Evolutionary conservation across 495 filamentous ascomycete genomes (phyloP).

Genomic region (Daldinia bambusicola): DNA sequence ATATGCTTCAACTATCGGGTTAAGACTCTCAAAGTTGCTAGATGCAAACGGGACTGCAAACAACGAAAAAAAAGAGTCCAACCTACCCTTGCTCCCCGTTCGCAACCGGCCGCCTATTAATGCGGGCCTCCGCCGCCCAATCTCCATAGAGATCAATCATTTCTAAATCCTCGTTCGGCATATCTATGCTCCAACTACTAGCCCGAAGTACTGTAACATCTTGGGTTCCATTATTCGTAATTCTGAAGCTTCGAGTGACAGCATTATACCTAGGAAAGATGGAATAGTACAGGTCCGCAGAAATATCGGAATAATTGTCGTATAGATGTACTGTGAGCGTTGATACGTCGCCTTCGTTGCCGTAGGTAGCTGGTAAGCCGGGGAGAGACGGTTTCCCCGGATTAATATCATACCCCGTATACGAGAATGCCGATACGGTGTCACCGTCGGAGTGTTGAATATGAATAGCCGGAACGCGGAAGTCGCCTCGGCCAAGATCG

Average conservation of each 20-base stretch:
- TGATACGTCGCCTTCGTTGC: conserved; percentile 58
- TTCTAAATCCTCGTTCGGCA: conserved; percentile 63
- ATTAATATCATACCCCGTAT: conserved; percentile 56
- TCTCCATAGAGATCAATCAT: conserved; percentile 64
- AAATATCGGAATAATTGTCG: conserved; percentile 61
- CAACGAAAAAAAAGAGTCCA: neutral
- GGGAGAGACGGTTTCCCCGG: conserved; percentile 59
- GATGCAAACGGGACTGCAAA: neutral
- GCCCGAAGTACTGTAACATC: conserved; percentile 60
- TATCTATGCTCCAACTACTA: conserved; percentile 64
- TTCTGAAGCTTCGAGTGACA: conserved; percentile 61
- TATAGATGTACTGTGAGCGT: conserved; percentile 63
- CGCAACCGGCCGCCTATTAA: conserved; percentile 50
- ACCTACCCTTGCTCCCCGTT: conserved; percentile 47
- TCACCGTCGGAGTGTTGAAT: conserved; percentile 61
- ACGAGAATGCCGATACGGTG: conserved; percentile 61
- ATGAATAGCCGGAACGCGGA: conserved; percentile 63
- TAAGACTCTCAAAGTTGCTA: conserved; percentile 45
- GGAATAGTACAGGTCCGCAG: conserved; percentile 63
- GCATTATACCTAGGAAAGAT: conserved; percentile 65
- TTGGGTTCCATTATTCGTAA: conserved; percentile 61
- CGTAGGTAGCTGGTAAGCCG: conserved; percentile 63
- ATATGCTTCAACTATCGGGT: conserved; percentile 37
- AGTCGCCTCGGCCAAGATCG: conserved; percentile 65
- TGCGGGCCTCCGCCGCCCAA: conserved; percentile 60